These are phyloP conservation scores for Camptophora hylomeconis DNA, from an alignment of 2,329 filamentous ascomycete species.

Conservation along the genomic window DNA sequence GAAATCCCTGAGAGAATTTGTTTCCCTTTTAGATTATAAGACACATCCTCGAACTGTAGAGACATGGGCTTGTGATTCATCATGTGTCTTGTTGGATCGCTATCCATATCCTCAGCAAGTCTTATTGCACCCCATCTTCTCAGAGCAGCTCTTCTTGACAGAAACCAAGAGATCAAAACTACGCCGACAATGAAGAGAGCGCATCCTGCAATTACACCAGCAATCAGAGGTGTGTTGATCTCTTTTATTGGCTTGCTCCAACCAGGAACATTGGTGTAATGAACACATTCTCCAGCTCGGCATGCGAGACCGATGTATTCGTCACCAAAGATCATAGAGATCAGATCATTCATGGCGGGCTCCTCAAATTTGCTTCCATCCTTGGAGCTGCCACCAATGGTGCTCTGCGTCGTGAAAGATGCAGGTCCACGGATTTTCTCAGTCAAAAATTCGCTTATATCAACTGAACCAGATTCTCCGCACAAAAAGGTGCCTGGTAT, in stretches of 20 bases:
- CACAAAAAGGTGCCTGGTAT: slow-evolving; percentile 88
- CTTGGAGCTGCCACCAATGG: slow-evolving; percentile 42
- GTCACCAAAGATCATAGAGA: slow-evolving; percentile 80
- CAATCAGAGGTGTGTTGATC: slow-evolving; percentile 94
- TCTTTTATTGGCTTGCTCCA: slow-evolving; percentile 79
- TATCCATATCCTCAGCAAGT: slow-evolving; percentile 73
- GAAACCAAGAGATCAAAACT: slow-evolving; percentile 73
- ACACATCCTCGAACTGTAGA: slow-evolving; percentile 76
- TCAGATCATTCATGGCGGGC: slow-evolving; percentile 82
- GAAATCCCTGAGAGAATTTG: slow-evolving; percentile 68
- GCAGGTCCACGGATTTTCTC: slow-evolving; percentile 78
- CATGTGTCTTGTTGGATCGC: slow-evolving; percentile 76
- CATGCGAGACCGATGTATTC: slow-evolving; percentile 75
- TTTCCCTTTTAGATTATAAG: slow-evolving; percentile 77
- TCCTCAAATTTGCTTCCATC: slow-evolving; percentile 78
- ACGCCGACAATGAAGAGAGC: slow-evolving; percentile 80
- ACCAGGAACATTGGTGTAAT: slow-evolving; percentile 83
- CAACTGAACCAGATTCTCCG: slow-evolving; percentile 78
- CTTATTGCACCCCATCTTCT: slow-evolving; percentile 58
- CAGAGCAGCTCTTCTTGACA: slow-evolving; percentile 57
- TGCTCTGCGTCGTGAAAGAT: slow-evolving; percentile 57
- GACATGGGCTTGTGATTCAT: slow-evolving; percentile 83
- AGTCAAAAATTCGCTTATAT: slow-evolving; percentile 78
- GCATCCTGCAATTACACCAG: slow-evolving; percentile 76
- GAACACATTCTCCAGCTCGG: slow-evolving; percentile 78